Evolutionary conservation across 1,284 basidiomycete genomes (phyloP), one percentile per base, ranked within the genome.

Genomic region (Trichosporon coremiiforme): DNA sequence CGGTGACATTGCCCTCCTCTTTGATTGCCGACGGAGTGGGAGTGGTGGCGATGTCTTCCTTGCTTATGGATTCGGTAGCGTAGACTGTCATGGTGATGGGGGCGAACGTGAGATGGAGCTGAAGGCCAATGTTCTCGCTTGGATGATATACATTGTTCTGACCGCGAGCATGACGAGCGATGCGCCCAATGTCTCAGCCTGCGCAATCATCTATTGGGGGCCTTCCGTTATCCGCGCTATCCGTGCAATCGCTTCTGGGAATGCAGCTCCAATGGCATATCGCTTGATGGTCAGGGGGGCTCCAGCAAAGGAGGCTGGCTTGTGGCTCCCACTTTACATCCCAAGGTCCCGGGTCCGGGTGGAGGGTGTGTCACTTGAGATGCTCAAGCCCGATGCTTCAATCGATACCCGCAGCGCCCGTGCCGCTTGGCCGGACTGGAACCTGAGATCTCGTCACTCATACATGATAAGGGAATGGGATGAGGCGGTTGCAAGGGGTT

Each of bases 1-100:
- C 50, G 1, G 66, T 65, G 22, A 72, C 41, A 17, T 70, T 68
- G 15, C 71, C 71, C 2, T 55, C 65, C 15, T 70, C 69, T 63
- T 70, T 72, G 65, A 45, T n/a, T 2, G 57, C 57, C 15, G 57
- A 60, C 13, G 57, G 57, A 4, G 57, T 60, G 2, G 57, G 17
- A 12, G 57, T 60, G 9, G 47, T n/a, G 17, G 7, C 31, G 9
- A 60, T n/a, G 57, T 60, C 57, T 6, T 35, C 57, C 31, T 60
- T 60, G 57, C 57, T 60, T 4, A 25, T 35, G 57, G 57, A 60
- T 31, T 60, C 57, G 2, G 22, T 22, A 17, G 57, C 29, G 31
- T 31, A 60, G 29, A 60, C 15, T 1, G 57, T 60, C 57, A 60
- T 60, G 12, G 53, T 29, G 57, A 33, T 33, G 29, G 29, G 13